Base-by-base conservation (phyloP, 2,329 filamentous ascomycete genomes). In the Diaporthe batatas region DNA sequence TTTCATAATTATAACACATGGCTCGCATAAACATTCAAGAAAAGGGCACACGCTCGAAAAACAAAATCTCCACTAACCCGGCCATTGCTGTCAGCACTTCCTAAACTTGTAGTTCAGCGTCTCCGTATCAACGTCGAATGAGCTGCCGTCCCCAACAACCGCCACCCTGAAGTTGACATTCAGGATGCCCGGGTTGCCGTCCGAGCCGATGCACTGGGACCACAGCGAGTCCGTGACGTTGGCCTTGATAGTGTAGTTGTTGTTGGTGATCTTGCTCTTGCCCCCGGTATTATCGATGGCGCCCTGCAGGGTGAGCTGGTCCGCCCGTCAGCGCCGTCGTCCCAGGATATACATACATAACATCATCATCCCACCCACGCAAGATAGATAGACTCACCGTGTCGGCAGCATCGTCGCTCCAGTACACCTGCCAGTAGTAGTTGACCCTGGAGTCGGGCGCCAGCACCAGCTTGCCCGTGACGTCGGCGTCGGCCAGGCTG, bases 91-190 rank as follows among this genome's bases (percentile, higher is more conserved):
- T 42, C 76, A 83, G 76, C 82, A 83, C 68, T 76, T 77, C 70
- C 82, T 77, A 80, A 81, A 84, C 68, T 81, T 79, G 39, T 83
- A 80, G 36, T 78, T 78, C 79, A 79, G 82, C 72, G 77, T 80
- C 78, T 84, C 82, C 1, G 77, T 79, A 65, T 77, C 75, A 69
- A 81, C 81, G 75, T 82, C 81, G 71, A 83, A 83, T 76, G 79
- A 81, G 25, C 75, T 79, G 47, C 77, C 80, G 57, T 78, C 78
- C 32, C 80, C 80, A 39, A 71, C 77, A 23, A 84, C 78, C 6
- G 80, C 81, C 65, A 81, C 79, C 72, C 82, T 80, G 78, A 83
- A 83, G 78, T 84, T 83, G 79, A 84, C 79, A 75, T 84, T 83
- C 53, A 84, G 77, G 64, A 83, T 79, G 29, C 82, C 82, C 47